Base-by-base conservation (phyloP, 208 protist genomes). In the Trypanosoma avium region DNA sequence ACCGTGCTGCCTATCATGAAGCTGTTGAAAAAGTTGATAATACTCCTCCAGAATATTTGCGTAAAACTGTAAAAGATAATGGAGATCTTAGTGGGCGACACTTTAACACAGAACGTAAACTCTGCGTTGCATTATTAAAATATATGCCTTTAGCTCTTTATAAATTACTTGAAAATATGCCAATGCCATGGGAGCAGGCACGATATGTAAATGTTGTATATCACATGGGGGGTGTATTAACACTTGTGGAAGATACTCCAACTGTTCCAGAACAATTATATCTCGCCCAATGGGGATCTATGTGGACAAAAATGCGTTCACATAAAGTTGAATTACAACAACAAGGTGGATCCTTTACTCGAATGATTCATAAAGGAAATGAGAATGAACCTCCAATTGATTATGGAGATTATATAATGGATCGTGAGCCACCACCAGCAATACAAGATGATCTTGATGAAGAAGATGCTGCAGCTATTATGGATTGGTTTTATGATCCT, bases 121-220 rank as follows among this genome's bases (percentile, higher is more conserved):
- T 99, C 21, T 99, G 99, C 70, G 92, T 99, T 6, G 99, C 98
- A 21, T 98, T 99, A 49, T 78, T 99, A 29, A 97, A 98, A 77
- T 99, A 99, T 76, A 87, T 99, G 43, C 99, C 99, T 12, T 97
- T 99, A 56, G 99, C 99, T 8, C 82, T 99, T 10, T 92, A 98
- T 67, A 99, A 99, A 89, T 87, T 99, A 27, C 79, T 99, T 3
- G 99, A 99, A 81, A 99, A 99, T 67, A 99, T 99, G 92, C 99
- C 99, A n/a, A 99, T 99, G 98, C 95, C 95, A 24, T 98, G 95
- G 93, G 93, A 98, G 63, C 84, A 97, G 72, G 82, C 98, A 32
- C 87, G 98, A 9, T 98, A 99, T 63, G 98, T 99, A 30, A 88
- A 98, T 57, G 97, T 99, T 5, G 79, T 99, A 24, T 99, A 99